Percentiles rank a stretch among this genome's conserved stretches.
phyloP scores from a whole-genome alignment of 2,329 filamentous ascomycete species.

The Shiraia bambusicola region DNA sequence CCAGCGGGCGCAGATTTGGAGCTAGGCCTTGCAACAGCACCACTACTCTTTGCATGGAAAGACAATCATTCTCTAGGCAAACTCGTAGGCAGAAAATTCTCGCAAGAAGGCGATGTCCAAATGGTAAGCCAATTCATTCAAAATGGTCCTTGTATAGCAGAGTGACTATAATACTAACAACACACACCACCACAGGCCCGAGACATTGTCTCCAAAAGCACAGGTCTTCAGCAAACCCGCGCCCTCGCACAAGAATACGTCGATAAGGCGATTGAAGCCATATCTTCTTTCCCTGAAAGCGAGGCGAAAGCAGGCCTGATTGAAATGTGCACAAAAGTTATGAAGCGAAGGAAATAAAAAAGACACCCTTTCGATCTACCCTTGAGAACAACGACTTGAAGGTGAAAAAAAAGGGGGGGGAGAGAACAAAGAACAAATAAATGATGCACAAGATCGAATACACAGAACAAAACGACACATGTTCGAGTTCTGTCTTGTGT shows the following conservation, averaged over 20 bases:
- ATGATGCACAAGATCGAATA: too few species aligned
- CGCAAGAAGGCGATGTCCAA: slow-evolving; percentile 76
- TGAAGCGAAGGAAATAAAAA: slow-evolving; percentile 78
- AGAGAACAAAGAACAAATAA: too few species aligned
- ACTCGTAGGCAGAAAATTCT: slow-evolving; percentile 90
- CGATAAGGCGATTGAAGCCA: slow-evolving; percentile 82
- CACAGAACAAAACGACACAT: too few species aligned
- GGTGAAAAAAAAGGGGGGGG: too few species aligned
- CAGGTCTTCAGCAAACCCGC: slow-evolving; percentile 89
- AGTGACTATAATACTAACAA: too few species aligned
- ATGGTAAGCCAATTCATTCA: slow-evolving; percentile 65
- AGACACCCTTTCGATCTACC: background rate
- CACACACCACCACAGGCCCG: slow-evolving; percentile 67
- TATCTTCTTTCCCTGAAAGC: slow-evolving; percentile 83
- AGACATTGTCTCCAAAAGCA: slow-evolving; percentile 76
- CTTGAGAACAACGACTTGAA: background rate
- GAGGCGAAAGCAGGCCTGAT: slow-evolving; percentile 89
- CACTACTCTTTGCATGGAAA: slow-evolving; percentile 94
- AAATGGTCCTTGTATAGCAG: too few species aligned
- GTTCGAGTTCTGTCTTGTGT: slow-evolving; percentile 6
- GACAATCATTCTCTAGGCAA: slow-evolving; percentile 79
- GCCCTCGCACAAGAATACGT: slow-evolving; percentile 88
- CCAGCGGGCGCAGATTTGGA: slow-evolving; percentile 93
- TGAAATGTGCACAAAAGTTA: slow-evolving; percentile 91
- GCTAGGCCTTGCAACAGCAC: slow-evolving; percentile 89